Evolutionary conservation across 805 yeast species (phyloP).

Genomic region (Pichia manshurica): DNA sequence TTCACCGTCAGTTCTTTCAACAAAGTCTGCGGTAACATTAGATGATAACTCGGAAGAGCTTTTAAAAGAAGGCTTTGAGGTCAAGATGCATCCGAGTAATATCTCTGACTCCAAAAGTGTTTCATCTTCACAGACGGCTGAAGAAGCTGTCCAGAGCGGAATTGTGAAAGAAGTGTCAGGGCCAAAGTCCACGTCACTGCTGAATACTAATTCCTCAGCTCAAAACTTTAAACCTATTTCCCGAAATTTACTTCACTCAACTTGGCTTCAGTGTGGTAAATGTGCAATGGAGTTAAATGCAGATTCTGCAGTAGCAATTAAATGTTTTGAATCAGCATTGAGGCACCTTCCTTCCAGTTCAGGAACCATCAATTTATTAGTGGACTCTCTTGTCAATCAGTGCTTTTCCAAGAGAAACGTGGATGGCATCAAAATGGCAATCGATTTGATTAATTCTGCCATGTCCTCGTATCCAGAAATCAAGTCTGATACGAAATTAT

Average conservation of each 20-base stretch:
- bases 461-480: slow-evolving; percentile 35
- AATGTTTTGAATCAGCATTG: slow-evolving; percentile 39
- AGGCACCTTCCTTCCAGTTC: slow-evolving; percentile 36
- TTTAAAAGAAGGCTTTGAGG: no score
- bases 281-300: slow-evolving; percentile 41
- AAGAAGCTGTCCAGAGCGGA: no score
- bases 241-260: slow-evolving; percentile 12
- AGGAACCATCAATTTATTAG: slow-evolving; percentile 39
- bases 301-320: slow-evolving; percentile 34
- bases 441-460: slow-evolving; percentile 36
- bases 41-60: no score
- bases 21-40: no score
- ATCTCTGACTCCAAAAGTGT: no score
- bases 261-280: slow-evolving; percentile 44
- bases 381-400: slow-evolving; percentile 25
- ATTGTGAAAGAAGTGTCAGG: no score
- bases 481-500: slow-evolving; percentile 34
- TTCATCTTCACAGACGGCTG: no score
- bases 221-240: no score
- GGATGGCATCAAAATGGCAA: slow-evolving; percentile 26
- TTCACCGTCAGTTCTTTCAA: no score
- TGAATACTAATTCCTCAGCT: no score
- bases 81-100: no score
- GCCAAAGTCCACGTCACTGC: no score
- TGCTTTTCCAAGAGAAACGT: slow-evolving; percentile 1